Conservation (phyloP, 2,329 filamentous ascomycete genomes). For the Dothideomycetes sp. region DNA sequence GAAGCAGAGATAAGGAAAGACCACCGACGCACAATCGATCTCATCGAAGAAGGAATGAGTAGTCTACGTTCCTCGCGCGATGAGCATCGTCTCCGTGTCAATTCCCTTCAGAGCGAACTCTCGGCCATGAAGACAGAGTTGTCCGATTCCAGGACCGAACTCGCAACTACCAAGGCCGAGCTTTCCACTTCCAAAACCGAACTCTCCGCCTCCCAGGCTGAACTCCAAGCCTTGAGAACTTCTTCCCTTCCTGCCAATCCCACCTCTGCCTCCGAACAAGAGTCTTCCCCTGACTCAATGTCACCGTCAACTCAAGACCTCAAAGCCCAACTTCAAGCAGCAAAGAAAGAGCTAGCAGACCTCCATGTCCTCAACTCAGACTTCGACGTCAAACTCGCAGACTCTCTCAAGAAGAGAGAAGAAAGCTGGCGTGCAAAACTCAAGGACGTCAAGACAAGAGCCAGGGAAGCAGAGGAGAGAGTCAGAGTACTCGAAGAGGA, state of each 20-base stretch:
- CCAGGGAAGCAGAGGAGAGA: neutral
- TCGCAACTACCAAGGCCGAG: conserved; percentile 16
- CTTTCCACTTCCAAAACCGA: conserved; percentile 9
- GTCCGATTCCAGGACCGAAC: conserved; percentile 13
- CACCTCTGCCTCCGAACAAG: too few relatives aligned
- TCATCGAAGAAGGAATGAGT: conserved; percentile 7
- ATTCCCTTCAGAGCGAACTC: conserved; percentile 18
- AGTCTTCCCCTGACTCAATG: neutral
- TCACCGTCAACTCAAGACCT: neutral
- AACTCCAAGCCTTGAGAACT: too few relatives aligned
- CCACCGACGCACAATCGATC: conserved; percentile 4
- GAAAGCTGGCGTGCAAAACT: conserved; percentile 4
- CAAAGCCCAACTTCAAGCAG: conserved; percentile 16
- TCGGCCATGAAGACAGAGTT: conserved; percentile 1
- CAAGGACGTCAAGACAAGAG: neutral
- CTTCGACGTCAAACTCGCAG: neutral
- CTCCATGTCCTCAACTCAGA: conserved; percentile 15
- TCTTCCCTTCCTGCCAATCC: too few relatives aligned
- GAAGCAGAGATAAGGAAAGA: neutral
- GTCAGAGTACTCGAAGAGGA: conserved; percentile 21
- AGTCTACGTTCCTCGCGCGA: conserved; percentile 8
- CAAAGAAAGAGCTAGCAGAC: conserved; percentile 18
- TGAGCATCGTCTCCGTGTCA: conserved; percentile 4
- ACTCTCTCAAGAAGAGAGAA: neutral
- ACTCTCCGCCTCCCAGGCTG: neutral